phyloP scores from a whole-genome alignment of 148 eudicot genomes.

The Silene uniflora region DNA sequence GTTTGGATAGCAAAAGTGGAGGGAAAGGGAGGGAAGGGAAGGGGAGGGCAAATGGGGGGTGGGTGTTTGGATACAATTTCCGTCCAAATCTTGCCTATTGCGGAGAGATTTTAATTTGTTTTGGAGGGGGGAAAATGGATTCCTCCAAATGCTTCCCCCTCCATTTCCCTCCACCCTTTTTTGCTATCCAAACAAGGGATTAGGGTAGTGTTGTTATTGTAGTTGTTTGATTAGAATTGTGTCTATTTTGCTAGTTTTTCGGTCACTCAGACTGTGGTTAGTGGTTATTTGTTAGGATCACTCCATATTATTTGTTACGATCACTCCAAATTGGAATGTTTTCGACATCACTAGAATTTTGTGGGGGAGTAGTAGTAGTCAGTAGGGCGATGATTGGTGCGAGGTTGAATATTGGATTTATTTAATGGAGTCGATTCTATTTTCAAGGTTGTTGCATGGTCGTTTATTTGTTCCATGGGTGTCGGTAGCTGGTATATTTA shows the following conservation, averaged over 20 bases:
- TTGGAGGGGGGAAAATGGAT: no score
- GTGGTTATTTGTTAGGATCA: neutral
- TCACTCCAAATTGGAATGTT: neutral
- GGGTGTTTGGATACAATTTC: no score
- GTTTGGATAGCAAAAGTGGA: no score
- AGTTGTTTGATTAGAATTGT: neutral
- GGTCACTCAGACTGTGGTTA: neutral
- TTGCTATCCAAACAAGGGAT: no score
- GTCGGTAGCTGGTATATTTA: neutral
- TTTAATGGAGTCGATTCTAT: neutral
- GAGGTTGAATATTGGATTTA: neutral
- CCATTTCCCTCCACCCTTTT: no score
- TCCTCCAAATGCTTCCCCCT: no score
- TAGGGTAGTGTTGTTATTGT: neutral
- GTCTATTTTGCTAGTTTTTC: neutral
- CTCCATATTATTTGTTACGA: neutral
- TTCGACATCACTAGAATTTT: neutral
- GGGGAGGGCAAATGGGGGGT: no score
- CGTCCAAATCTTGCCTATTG: no score
- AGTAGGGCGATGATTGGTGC: neutral
- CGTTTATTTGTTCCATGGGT: neutral
- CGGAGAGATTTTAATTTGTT: no score
- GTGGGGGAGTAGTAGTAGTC: neutral
- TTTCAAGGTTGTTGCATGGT: neutral
- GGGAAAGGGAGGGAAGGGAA: no score